phyloP scores from a whole-genome alignment of 2,329 filamentous ascomycete genomes.

The Magnaporthales sp. region DNA sequence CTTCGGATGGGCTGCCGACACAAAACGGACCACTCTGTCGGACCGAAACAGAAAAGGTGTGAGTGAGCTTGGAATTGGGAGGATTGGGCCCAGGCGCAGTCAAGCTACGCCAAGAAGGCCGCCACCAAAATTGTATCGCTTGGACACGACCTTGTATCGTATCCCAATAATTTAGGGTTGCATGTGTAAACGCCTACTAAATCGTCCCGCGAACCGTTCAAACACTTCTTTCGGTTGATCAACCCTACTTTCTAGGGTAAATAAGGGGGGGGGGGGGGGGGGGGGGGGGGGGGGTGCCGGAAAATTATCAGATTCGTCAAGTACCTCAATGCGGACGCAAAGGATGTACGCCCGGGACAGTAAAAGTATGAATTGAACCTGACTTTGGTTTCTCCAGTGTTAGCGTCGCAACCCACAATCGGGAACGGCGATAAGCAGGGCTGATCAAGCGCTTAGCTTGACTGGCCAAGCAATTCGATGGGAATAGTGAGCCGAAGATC shows the following conservation, averaged over 20 bases:
- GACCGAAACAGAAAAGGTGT: neutral
- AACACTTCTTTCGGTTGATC: neutral
- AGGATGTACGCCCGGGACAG: neutral
- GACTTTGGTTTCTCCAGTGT: neutral
- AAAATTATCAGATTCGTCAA: neutral
- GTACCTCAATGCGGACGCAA: neutral
- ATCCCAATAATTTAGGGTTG: neutral
- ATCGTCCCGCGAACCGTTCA: neutral
- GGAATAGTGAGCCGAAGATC: neutral
- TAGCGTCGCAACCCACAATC: neutral
- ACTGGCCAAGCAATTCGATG: neutral
- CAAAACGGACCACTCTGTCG: conserved; percentile 17
- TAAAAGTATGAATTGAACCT: neutral
- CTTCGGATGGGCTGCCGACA: conserved; percentile 22
- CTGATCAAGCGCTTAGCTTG: neutral
- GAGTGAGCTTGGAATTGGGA: neutral
- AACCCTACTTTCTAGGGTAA: too few species aligned
- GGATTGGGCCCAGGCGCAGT: neutral
- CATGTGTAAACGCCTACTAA: neutral
- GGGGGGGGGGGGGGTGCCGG: too few species aligned
- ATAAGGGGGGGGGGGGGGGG: too few species aligned
- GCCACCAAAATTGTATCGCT: neutral
- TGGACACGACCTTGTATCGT: neutral
- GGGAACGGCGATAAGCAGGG: neutral
- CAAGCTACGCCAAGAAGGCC: neutral